Evolutionary conservation across 768 basidiomycete genomes (phyloP).

Genomic region (Hygrophoropsis aurantiaca): DNA sequence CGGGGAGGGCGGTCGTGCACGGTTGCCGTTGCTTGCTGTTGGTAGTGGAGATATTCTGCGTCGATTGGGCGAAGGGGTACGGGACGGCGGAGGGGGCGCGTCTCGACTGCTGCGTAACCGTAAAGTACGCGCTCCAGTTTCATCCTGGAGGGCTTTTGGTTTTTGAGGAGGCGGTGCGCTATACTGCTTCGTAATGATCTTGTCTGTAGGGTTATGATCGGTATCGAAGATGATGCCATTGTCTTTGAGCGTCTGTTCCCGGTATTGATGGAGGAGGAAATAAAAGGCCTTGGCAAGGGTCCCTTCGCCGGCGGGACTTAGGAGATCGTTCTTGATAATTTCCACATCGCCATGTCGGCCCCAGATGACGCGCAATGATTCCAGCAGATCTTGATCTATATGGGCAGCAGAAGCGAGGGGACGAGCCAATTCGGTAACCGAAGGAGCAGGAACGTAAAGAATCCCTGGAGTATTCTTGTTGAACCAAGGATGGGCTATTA

Average conservation of each 20-base stretch:
- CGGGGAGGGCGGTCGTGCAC: constrained; percentile 48
- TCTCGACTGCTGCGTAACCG: constrained; percentile 24
- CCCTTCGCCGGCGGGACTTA: constrained; percentile 67
- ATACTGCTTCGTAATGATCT: constrained; percentile 41
- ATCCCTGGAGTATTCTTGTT: constrained; percentile 49
- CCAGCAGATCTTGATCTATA: constrained; percentile 76
- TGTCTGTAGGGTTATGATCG: constrained; percentile 24
- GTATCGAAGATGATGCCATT: constrained; percentile 45
- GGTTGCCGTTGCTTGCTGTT: constrained; percentile 26
- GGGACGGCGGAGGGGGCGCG: constrained; percentile 27
- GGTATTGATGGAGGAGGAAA: constrained; percentile 75
- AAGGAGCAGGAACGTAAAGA: constrained; percentile 52
- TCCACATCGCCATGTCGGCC: constrained; percentile 66
- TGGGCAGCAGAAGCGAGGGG: constrained; percentile 67
- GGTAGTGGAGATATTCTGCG: constrained; percentile 11
- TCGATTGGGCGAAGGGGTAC: constrained; percentile 26
- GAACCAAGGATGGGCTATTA: constrained; percentile 86
- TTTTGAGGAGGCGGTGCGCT: constrained; percentile 38
- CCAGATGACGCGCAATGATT: constrained; percentile 83
- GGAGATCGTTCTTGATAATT: constrained; percentile 61
- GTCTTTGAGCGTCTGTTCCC: constrained; percentile 61
- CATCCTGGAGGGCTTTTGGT: constrained; percentile 14
- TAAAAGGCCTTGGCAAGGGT: constrained; percentile 88
- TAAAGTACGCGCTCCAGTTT: constrained; percentile 8
- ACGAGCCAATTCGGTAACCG: constrained; percentile 64